Conservation (phyloP, 129 eudicot species). For the Oenanthe sinensis region DNA sequence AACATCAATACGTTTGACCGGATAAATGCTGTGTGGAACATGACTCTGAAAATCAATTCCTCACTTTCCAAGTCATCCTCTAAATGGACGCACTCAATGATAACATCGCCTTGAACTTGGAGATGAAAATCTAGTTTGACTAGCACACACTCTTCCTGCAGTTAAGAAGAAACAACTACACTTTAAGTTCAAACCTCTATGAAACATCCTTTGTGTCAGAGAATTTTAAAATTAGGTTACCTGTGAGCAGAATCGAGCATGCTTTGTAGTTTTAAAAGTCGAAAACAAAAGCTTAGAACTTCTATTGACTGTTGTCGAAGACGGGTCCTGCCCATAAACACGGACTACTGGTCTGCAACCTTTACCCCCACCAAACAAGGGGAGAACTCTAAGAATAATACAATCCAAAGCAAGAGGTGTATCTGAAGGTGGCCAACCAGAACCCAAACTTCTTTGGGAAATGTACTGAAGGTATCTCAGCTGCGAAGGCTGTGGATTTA, state of each 20-base stretch:
- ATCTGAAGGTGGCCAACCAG: constrained; percentile 92
- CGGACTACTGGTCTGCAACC: constrained; percentile 89
- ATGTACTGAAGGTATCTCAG: constrained; percentile 92
- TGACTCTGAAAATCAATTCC: constrained; percentile 74
- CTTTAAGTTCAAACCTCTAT: constrained; percentile 11
- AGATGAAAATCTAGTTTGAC: constrained; percentile 74
- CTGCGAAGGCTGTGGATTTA: constrained; percentile 94
- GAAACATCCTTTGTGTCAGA: not conserved
- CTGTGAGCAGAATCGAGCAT: constrained; percentile 44
- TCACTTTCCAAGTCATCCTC: constrained; percentile 66
- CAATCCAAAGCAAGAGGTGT: constrained; percentile 76
- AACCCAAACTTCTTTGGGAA: constrained; percentile 65
- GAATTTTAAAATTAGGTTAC: constrained; percentile 24
- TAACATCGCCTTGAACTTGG: constrained; percentile 85
- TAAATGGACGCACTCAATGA: constrained; percentile 81
- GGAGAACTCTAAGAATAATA: constrained; percentile 63
- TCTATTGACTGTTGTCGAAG: constrained; percentile 44
- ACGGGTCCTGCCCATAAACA: constrained; percentile 82
- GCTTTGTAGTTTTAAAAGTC: constrained; percentile 47
- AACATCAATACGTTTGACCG: constrained; percentile 54
- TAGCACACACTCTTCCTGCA: constrained; percentile 82
- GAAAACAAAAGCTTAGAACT: constrained; percentile 69
- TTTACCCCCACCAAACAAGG: constrained; percentile 50
- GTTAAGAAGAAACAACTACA: constrained; percentile 12
- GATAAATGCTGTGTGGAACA: constrained; percentile 89